Evolutionary conservation across 257 asterid genomes (phyloP), one percentile per base, ranked within the genome.

Genomic region (Lantana camara): DNA sequence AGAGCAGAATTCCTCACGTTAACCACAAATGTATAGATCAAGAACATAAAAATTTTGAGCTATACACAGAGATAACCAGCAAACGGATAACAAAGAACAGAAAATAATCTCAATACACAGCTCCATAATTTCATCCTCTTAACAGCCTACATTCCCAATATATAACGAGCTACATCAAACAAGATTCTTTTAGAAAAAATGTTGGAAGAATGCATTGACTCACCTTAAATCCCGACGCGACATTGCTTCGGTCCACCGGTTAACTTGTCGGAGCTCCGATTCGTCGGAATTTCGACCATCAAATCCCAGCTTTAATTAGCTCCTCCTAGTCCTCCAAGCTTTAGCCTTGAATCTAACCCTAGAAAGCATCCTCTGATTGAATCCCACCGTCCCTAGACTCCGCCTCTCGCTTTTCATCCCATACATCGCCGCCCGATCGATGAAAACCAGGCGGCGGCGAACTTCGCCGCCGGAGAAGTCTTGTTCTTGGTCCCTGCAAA

Each of bases 281-380:
- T 79, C 12, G 54, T 40, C 4, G 77, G 73, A 7, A 79, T 23
- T 21, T 51, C 77, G 4, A 87, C 84, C 0, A 20, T 21, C 68
- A 84, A 75, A 67, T 73, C 82, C 47, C 77, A 83, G 24, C 77
- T 70, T 84, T 77, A 87, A 34, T 42, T 6, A 55, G 70, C 90
- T 79, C 66, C 70, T 72, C 78, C 88, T 71, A 0, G 79, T 72
- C 68, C 79, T 79, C 92, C 95, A 87, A 15, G 74, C 71, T 20
- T 81, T 80, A 2, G 90, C 83, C 67, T 79, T 77, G 17, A 87
- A 85, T 63, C 73, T 66, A 70, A 84, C 77, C 49, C 54, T 53
- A 45, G 83, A 78, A 21, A 66, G 15, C 83, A 87, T 66, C 73
- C 87, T 73, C 73, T 80, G 69, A 77, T 75, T 56, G 16, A 87